These are phyloP conservation scores for Chrysanthemum seticuspe DNA, from an alignment of 129 eudicot genomes.

Conservation along the genomic window DNA sequence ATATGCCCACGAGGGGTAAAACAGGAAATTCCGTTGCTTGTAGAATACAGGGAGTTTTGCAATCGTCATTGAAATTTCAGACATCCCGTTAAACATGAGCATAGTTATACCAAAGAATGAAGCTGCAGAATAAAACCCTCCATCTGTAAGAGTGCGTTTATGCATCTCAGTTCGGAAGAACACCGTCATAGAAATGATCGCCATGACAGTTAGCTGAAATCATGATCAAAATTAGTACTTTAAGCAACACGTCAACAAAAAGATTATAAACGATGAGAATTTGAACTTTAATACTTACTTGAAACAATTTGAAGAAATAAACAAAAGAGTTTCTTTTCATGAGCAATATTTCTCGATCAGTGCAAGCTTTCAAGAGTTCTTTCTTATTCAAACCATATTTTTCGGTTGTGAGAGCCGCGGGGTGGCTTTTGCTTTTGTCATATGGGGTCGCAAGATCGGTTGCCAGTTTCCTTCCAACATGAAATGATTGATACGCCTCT, in stretches of 20 bases:
- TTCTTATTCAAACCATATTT: conserved; percentile 49
- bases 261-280: neutral
- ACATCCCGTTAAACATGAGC: conserved; percentile 62
- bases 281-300: conserved; percentile 35
- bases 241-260: neutral
- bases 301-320: conserved; percentile 45
- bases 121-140: conserved; percentile 48
- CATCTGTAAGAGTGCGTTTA: conserved; percentile 34
- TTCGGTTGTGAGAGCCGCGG: conserved; percentile 64
- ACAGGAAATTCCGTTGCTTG: conserved; percentile 81
- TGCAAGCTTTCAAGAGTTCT: conserved; percentile 58
- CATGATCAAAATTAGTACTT: conserved; percentile 5
- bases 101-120: conserved; percentile 37
- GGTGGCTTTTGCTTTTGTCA: conserved; percentile 61
- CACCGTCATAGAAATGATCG: conserved; percentile 51
- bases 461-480: conserved; percentile 41
- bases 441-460: conserved; percentile 43
- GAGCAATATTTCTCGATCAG: conserved; percentile 52
- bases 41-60: conserved; percentile 79
- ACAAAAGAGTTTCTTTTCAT: conserved; percentile 72
- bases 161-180: conserved; percentile 68
- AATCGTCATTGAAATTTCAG: conserved; percentile 74
- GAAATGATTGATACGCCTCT: conserved; percentile 58
- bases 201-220: conserved; percentile 49
- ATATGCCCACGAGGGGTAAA: conserved; percentile 79